phyloP scores from a whole-genome alignment of 208 protist genomes.

The Porcisia hertigi region DNA sequence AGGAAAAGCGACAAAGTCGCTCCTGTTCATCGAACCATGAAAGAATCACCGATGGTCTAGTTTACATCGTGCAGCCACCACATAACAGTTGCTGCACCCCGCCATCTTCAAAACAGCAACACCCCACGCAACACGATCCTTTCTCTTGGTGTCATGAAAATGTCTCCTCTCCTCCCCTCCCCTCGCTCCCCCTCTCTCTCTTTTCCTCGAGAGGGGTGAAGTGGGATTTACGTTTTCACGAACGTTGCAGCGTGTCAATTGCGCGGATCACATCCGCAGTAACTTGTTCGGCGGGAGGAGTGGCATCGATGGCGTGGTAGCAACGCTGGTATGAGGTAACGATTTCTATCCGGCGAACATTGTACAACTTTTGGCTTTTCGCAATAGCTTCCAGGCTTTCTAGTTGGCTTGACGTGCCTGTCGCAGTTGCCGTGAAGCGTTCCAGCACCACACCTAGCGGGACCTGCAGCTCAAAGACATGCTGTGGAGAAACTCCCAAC shows the following conservation, averaged over 20 bases:
- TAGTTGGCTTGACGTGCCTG: neutral
- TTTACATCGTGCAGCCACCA: neutral
- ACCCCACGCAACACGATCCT: too few species aligned
- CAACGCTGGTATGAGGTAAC: constrained; percentile 17
- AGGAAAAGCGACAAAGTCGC: neutral
- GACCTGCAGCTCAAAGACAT: constrained; percentile 70
- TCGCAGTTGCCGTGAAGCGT: constrained; percentile 11
- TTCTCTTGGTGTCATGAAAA: too few species aligned
- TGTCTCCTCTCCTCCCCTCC: too few species aligned
- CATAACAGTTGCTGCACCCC: neutral
- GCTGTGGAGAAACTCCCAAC: constrained; percentile 64
- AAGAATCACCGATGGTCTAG: neutral
- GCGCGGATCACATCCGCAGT: neutral
- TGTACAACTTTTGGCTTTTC: constrained; percentile 19
- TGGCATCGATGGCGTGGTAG: constrained; percentile 15
- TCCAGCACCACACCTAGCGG: constrained; percentile 34
- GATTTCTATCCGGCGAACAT: constrained; percentile 23
- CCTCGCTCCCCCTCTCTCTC: too few species aligned
- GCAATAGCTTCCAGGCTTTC: neutral
- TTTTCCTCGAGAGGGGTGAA: too few species aligned
- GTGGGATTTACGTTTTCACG: neutral
- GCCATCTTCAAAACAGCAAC: neutral
- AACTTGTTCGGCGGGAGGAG: neutral
- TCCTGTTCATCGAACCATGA: neutral
- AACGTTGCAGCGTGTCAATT: constrained; percentile 13